Evolutionary conservation across 352 stramenopile species (phyloP).

Genomic region (Globisporangium irregulare): DNA sequence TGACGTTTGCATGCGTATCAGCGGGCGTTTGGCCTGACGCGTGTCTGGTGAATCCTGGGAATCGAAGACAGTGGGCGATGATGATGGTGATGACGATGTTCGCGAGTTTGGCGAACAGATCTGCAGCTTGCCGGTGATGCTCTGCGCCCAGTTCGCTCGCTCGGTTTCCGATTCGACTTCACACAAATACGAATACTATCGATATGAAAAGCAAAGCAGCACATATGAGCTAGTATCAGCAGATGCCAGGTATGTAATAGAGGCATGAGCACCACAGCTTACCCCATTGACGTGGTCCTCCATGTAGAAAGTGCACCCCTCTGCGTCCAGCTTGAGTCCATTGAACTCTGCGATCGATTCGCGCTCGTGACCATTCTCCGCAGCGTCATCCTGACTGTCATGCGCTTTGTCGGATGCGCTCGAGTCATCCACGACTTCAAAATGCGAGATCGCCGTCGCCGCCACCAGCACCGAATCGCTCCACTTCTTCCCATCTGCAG

Average conservation of each 20-base stretch:
- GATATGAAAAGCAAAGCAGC: background rate
- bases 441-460: conserved; percentile 33
- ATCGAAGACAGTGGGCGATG: background rate
- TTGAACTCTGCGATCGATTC: conserved; percentile 21
- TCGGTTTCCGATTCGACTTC: conserved; percentile 20
- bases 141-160: conserved; percentile 11
- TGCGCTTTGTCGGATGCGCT: conserved; percentile 1
- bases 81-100: background rate
- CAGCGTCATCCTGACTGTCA: conserved; percentile 17
- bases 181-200: conserved; percentile 20
- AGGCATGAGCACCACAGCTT: background rate
- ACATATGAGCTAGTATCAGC: background rate
- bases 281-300: conserved; percentile 31
- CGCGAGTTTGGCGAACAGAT: background rate
- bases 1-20: conserved; percentile 38
- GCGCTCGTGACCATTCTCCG: background rate
- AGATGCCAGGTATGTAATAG: too few species aligned
- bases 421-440: conserved; percentile 42
- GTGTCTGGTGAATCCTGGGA: conserved; percentile 19
- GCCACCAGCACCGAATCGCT: conserved; percentile 28
- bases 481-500: background rate
- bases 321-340: conserved; percentile 22
- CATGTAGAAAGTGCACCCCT: conserved; percentile 47
- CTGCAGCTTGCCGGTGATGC: background rate
- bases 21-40: conserved; percentile 24